phyloP scores from a whole-genome alignment of 148 eudicot species.

The Silene latifolia region DNA sequence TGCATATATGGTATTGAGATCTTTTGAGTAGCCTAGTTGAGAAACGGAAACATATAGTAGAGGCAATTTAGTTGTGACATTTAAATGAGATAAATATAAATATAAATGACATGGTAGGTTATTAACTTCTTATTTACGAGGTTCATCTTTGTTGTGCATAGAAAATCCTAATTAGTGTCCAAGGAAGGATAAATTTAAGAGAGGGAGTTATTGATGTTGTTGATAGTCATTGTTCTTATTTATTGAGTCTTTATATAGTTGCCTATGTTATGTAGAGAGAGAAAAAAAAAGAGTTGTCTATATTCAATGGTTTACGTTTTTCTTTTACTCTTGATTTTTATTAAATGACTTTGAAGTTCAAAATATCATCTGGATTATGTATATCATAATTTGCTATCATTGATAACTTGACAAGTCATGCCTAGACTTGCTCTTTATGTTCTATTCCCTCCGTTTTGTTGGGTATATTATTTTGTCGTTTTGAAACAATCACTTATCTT shows the following conservation, averaged over 20 bases:
- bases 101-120: constrained; percentile 7
- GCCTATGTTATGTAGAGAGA: not conserved
- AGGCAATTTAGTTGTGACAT: not conserved
- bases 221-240: constrained; percentile 10
- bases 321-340: not conserved
- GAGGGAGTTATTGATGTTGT: not conserved
- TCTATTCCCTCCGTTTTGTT: no score
- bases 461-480: no score
- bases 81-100: no score
- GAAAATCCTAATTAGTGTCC: not conserved
- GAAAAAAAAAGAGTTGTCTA: not conserved
- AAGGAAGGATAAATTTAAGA: constrained; percentile 1
- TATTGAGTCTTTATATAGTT: not conserved
- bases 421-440: no score
- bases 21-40: not conserved
- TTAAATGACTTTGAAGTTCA: not conserved
- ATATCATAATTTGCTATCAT: no score
- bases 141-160: constrained; percentile 18
- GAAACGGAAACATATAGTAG: constrained; percentile 6
- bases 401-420: no score
- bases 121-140: not conserved
- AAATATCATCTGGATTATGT: not conserved
- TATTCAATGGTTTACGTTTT: not conserved
- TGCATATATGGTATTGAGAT: not conserved
- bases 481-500: no score